Base-by-base conservation (phyloP, 163 green algal species). In the Volvox carteri region DNA sequence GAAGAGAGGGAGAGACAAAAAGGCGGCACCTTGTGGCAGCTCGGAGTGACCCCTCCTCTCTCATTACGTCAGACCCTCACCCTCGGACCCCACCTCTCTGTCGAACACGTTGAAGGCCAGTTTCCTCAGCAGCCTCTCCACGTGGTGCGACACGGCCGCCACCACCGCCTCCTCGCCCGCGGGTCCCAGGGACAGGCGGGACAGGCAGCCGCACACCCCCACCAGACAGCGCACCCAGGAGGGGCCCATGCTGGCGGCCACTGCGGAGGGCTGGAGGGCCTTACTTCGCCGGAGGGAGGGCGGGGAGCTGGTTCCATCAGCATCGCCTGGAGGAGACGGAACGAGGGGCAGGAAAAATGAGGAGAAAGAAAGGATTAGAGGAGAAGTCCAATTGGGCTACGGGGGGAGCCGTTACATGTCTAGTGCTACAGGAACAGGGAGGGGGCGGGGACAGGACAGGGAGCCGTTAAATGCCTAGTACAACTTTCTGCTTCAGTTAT, bases 81-180 rank as follows among this genome's bases (percentile, higher is more conserved):
- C n/a, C n/a, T n/a, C 8, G 25, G 5, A 11, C 42, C 81, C 5
- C 30, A 72, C 81, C 81, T 90, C 81, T 9, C 58, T 28, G 48
- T 93, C 90, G 48, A 94, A 95, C 84, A 74, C 91, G 4, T 73
- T 74, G 25, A 67, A 37, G 39, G 77, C 86, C 78, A 87, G 50
- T 16, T 48, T 48, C 65, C 65, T 23, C 56, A 96, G 74, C 46
- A 90, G 85, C 12, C 60, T 28, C 60, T 93, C 87, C 84, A 94
- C 75, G 74, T 95, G 91, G 60, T 72, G 83, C 60, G 90, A 92
- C 39, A 96, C 90, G 21, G 92, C 92, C 19, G 80, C 90, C 28
- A 92, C 89, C 79, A 90, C 95, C 18, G 93, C 92, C 85, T 95
- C 93, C 86, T 96, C 94, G 33, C 81, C 90, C 52, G 89, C 80